Conservation (phyloP, 139 green algal species). For the Tetraselmis striata region DNA sequence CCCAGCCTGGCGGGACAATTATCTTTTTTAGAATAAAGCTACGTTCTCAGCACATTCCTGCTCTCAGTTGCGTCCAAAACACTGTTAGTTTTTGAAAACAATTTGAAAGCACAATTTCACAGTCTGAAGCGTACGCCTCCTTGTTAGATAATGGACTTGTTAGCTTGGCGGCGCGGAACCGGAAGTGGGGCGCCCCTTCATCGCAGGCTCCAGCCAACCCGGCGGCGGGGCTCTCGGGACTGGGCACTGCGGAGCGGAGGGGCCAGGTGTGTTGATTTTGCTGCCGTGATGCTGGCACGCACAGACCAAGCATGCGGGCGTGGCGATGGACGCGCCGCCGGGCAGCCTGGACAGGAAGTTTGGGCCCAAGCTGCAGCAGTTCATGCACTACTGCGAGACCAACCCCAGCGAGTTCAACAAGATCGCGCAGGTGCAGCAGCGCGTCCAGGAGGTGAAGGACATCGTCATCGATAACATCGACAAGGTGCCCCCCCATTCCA, state of each 20-base stretch:
- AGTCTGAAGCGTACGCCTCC: too few species aligned
- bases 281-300: not conserved
- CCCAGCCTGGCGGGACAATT: too few species aligned
- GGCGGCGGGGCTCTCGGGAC: too few species aligned
- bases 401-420: constrained; percentile 41
- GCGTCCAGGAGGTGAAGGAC: constrained; percentile 1
- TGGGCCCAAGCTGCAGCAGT: constrained; percentile 37
- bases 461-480: constrained; percentile 6
- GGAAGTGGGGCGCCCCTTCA: too few species aligned
- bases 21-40: too few species aligned
- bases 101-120: too few species aligned
- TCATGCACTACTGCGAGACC: constrained; percentile 37
- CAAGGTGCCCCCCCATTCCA: not conserved
- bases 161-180: too few species aligned
- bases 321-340: constrained; percentile 4
- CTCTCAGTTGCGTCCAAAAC: too few species aligned
- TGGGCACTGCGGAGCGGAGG: not conserved
- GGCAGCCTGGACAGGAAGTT: constrained; percentile 24
- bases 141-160: too few species aligned
- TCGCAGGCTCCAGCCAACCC: too few species aligned
- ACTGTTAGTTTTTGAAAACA: too few species aligned
- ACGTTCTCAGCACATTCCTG: too few species aligned
- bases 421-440: constrained; percentile 35
- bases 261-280: not conserved
- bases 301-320: not conserved